Conservation (phyloP, 2,329 filamentous ascomycete species). For the Pseudohalonectria lignicola region DNA sequence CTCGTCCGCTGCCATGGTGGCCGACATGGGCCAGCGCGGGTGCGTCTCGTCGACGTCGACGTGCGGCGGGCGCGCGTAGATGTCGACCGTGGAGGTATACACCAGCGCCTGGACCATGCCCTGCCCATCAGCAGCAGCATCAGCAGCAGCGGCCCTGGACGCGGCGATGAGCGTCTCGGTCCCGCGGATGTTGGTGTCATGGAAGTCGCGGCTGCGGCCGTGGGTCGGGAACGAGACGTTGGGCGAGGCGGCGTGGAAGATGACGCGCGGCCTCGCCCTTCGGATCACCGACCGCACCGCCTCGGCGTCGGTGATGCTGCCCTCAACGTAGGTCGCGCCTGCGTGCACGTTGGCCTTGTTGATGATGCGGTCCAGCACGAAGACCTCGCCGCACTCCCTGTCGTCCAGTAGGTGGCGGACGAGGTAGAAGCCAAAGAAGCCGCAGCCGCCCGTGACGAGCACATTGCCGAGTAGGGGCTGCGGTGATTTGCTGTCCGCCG, state of each 20-base stretch:
- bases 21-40: slow-evolving; percentile 8
- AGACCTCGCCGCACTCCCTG: slow-evolving; percentile 9
- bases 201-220: slow-evolving; percentile 8
- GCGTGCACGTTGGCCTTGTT: slow-evolving; percentile 10
- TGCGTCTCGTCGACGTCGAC: slow-evolving; percentile 13
- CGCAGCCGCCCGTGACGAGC: slow-evolving; percentile 20
- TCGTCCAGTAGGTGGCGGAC: slow-evolving; percentile 16
- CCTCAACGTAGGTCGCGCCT: slow-evolving; percentile 13
- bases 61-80: slow-evolving; percentile 15
- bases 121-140: no score
- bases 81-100: slow-evolving; percentile 8
- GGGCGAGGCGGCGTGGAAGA: slow-evolving; percentile 22
- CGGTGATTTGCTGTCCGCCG: no score
- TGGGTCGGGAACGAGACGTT: slow-evolving; percentile 10
- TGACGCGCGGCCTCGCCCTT: slow-evolving; percentile 13
- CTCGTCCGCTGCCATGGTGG: slow-evolving; percentile 8
- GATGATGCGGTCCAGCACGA: slow-evolving; percentile 16
- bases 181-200: slow-evolving; percentile 18
- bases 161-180: slow-evolving; percentile 16
- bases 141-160: no score
- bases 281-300: slow-evolving; percentile 11
- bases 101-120: not conserved
- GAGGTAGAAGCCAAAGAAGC: slow-evolving; percentile 21
- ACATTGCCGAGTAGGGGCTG: slow-evolving; percentile 6
- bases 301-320: slow-evolving; percentile 13